Conservation (phyloP, 371 early-diverging fungal species). For the Rhizopus sp. region DNA sequence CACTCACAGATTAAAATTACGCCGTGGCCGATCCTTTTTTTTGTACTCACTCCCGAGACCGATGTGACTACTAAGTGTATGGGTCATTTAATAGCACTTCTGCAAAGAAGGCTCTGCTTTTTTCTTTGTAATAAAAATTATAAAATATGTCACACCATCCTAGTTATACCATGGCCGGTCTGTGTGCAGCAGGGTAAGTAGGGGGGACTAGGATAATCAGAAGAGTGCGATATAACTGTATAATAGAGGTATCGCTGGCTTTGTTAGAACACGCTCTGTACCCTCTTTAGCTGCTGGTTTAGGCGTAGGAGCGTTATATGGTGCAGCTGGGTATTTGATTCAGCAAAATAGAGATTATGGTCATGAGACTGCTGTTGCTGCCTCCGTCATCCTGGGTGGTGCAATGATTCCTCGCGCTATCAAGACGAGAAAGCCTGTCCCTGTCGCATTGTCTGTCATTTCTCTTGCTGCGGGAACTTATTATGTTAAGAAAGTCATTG, state of each 20-base stretch:
- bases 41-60: too few relatives aligned
- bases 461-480: constrained; percentile 50
- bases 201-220: background rate
- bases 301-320: constrained; percentile 63
- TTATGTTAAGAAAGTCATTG: constrained; percentile 53
- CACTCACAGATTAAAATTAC: too few relatives aligned
- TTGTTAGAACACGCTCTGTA: constrained; percentile 53
- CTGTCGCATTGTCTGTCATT: constrained; percentile 41
- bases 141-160: constrained; percentile 47
- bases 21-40: too few relatives aligned
- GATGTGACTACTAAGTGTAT: too few relatives aligned
- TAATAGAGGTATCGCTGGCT: constrained; percentile 64
- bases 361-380: constrained; percentile 63
- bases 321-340: constrained; percentile 61
- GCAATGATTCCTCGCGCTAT: constrained; percentile 66
- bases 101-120: too few relatives aligned
- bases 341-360: constrained; percentile 68
- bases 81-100: too few relatives aligned
- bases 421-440: constrained; percentile 51
- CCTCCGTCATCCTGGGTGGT: constrained; percentile 56
- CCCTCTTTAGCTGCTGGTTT: constrained; percentile 70
- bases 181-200: constrained; percentile 42
- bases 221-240: background rate
- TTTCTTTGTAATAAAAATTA: constrained; percentile 2
- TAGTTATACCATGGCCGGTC: constrained; percentile 52